Evolutionary conservation across 2,329 filamentous ascomycete genomes (phyloP).

Genomic region (Metarhizium guizhouense): DNA sequence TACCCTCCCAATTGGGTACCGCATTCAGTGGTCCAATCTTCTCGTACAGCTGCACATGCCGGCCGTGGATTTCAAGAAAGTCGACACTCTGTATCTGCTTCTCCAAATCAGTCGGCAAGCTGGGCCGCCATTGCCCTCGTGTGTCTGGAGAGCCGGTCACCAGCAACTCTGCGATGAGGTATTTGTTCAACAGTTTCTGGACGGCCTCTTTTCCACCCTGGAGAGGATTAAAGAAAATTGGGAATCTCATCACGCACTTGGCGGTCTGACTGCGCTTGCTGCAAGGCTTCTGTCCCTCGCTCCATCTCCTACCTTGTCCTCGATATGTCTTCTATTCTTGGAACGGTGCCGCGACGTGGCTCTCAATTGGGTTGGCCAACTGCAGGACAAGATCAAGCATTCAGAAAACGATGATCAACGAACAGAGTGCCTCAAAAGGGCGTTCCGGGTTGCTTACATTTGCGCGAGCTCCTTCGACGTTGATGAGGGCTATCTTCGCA

Average conservation of each 20-base stretch:
- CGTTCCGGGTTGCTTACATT: not conserved
- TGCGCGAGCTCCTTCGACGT: slow-evolving; percentile 1
- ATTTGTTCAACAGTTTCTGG: too few relatives aligned
- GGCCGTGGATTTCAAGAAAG: slow-evolving; percentile 14
- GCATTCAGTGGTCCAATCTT: slow-evolving; percentile 13
- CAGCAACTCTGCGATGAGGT: too few relatives aligned
- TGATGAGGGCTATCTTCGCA: not conserved
- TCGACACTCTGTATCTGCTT: slow-evolving; percentile 10
- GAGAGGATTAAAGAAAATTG: too few relatives aligned
- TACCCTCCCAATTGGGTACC: slow-evolving; percentile 9
- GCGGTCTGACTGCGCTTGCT: too few relatives aligned
- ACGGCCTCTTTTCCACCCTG: too few relatives aligned
- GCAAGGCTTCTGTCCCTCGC: too few relatives aligned
- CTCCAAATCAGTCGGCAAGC: slow-evolving; percentile 15
- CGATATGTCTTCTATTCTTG: too few relatives aligned
- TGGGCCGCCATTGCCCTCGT: not conserved
- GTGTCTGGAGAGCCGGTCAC: slow-evolving; percentile 3
- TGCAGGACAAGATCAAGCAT: not conserved
- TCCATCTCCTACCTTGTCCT: too few relatives aligned
- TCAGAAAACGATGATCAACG: not conserved
- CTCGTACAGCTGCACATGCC: slow-evolving; percentile 14
- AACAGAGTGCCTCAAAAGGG: not conserved
- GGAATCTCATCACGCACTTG: too few relatives aligned
- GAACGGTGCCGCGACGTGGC: not conserved
- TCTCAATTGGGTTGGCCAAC: not conserved